Conservation (phyloP, 495 filamentous ascomycete genomes). For the Lophiostoma macrostomum region DNA sequence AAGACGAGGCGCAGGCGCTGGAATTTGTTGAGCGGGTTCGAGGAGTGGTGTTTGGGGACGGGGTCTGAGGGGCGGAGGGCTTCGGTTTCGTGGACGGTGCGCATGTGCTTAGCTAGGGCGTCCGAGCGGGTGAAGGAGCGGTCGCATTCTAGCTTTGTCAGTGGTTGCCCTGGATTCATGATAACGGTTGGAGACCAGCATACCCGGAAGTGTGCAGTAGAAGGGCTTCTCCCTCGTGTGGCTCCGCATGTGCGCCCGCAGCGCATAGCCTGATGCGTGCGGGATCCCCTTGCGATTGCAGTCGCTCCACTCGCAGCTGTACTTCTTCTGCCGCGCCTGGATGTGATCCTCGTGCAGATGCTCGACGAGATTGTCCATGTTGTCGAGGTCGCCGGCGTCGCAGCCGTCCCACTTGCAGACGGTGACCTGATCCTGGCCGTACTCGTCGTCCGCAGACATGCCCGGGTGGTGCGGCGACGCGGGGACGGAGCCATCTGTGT, state of each 20-base stretch:
- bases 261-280: slow-evolving; percentile 91
- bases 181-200: slow-evolving; percentile 16
- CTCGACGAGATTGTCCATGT: slow-evolving; percentile 91
- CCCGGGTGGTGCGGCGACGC: slow-evolving; percentile 59
- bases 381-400: slow-evolving; percentile 69
- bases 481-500: slow-evolving; percentile 82
- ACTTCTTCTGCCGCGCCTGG: slow-evolving; percentile 75
- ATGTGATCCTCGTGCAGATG: slow-evolving; percentile 95
- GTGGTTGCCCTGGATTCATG: not conserved
- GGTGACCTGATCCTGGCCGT: slow-evolving; percentile 74
- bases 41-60: slow-evolving; percentile 72
- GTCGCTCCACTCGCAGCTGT: slow-evolving; percentile 92
- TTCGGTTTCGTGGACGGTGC: slow-evolving; percentile 97
- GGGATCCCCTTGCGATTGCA: slow-evolving; percentile 81
- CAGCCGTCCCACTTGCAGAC: slow-evolving; percentile 89
- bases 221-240: slow-evolving; percentile 98
- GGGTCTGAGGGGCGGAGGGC: slow-evolving; percentile 83
- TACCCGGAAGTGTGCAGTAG: slow-evolving; percentile 91
- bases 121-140: slow-evolving; percentile 96
- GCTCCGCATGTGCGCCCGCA: slow-evolving; percentile 95
- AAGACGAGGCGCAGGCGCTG: slow-evolving; percentile 37
- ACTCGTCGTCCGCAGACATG: slow-evolving; percentile 71
- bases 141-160: slow-evolving; percentile 74
- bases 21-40: slow-evolving; percentile 40
- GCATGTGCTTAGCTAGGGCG: slow-evolving; percentile 96